Evolutionary conservation across 208 protist species (phyloP).

Genomic region (Acanthamoeba lenticulata): DNA sequence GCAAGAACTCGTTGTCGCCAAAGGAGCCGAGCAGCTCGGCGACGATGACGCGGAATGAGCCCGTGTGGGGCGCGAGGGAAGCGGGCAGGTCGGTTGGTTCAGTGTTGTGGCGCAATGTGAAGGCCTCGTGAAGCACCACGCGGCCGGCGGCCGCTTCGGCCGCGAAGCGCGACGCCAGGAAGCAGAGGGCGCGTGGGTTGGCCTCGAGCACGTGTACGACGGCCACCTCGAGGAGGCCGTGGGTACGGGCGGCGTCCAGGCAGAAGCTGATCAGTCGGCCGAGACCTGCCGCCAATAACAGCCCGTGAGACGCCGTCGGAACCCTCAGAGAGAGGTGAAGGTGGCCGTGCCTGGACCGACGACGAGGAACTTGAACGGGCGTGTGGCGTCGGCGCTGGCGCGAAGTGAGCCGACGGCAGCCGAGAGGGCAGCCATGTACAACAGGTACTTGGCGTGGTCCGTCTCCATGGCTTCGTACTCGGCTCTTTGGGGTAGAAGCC

Average conservation of each 20-base stretch:
- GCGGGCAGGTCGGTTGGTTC: background rate
- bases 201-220: background rate
- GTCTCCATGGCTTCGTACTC: slow-evolving; percentile 5
- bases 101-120: background rate
- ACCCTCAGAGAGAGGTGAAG: background rate
- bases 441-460: background rate
- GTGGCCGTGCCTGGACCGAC: background rate
- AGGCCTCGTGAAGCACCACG: background rate
- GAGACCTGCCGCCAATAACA: background rate
- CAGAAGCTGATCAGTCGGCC: background rate
- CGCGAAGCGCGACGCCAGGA: background rate
- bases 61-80: background rate
- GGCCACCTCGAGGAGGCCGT: background rate
- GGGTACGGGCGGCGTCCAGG: background rate
- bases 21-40: background rate
- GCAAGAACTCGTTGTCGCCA: background rate
- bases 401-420: background rate
- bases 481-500: background rate
- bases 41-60: background rate
- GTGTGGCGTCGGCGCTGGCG: background rate
- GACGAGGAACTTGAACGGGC: background rate
- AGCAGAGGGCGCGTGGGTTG: background rate
- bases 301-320: too few relatives aligned
- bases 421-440: background rate
- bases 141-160: background rate